Base-by-base conservation (phyloP, 2,329 filamentous ascomycete species). In the Byssoonygena ceratinophila region DNA sequence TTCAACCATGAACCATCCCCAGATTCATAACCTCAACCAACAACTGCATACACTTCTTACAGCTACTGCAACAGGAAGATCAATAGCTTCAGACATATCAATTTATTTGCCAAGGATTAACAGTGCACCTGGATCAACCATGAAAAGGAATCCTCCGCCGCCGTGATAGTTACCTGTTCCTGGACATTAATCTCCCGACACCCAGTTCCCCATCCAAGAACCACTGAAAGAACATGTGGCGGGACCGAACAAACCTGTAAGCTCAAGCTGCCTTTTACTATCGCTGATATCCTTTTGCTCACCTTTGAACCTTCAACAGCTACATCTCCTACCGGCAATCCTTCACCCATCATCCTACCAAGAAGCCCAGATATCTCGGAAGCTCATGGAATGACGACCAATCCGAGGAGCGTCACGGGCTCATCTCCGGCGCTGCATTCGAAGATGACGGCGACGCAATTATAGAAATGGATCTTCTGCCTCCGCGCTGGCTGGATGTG, bases 241-340 rank as follows among this genome's bases (percentile, higher is more conserved):
- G 92, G 76, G 92, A 98, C 79, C 85, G 92, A 73, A 98, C 92
- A 62, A 98, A 97, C 69, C 85, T 98, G 89, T 96, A 82, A 63
- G 37, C 16, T 7, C 6, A n/a, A 12, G 12, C 2, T 1, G 14
- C 9, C 7, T 9, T 41, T 9, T 32, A 18, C 8, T 20, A 6
- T 9, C 25, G 1, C 31, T 18, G 18, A n/a, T 46, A 18, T 5
- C 20, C n/a, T 14, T 4, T 53, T 58, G 54, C 58, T 57, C 56
- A 59, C 51, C 32, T 53, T 57, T 47, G 54, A 46, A 49, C 16
- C 31, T 48, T 45, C 27, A n/a, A 57, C 66, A 95, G 91, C 68
- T 98, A 94, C 71, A 92, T 98, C 68, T 97, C 92, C 71, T 98
- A 97, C 77, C 90, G 92, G 65, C 92, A 98, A 75, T 97, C 91